Conservation (phyloP, 139 green algal species). For the Picochlorum sp. region DNA sequence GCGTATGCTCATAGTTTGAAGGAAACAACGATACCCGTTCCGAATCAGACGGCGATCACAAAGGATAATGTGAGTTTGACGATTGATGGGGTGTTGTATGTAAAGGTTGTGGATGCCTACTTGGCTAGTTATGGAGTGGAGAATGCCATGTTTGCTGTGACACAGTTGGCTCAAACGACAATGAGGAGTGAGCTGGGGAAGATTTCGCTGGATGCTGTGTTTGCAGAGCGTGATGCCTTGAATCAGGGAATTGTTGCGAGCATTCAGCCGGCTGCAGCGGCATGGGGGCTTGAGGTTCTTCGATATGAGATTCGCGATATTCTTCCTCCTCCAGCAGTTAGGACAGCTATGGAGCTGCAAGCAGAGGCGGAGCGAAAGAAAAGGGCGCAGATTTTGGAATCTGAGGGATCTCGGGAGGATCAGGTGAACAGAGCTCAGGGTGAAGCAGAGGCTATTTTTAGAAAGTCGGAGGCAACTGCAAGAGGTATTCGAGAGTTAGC, state of each 20-base stretch:
- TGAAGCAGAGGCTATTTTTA: constrained; percentile 60
- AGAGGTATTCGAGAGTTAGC: constrained; percentile 54
- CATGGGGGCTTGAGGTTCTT: constrained; percentile 90
- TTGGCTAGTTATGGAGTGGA: constrained; percentile 90
- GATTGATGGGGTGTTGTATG: constrained; percentile 96
- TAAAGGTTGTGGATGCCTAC: constrained; percentile 84
- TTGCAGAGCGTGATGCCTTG: constrained; percentile 87
- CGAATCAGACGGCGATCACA: constrained; percentile 90
- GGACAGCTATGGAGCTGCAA: constrained; percentile 88
- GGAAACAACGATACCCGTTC: constrained; percentile 77
- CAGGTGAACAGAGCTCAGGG: constrained; percentile 80
- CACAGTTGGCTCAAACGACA: constrained; percentile 92
- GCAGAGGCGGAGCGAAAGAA: constrained; percentile 94
- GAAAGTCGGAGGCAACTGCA: constrained; percentile 58
- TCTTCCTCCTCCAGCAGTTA: constrained; percentile 67
- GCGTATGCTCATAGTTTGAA: constrained; percentile 82
- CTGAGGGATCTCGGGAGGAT: constrained; percentile 67
- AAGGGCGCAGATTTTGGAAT: constrained; percentile 73
- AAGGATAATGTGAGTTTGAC: constrained; percentile 94
- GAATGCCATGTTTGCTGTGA: constrained; percentile 81
- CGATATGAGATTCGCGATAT: constrained; percentile 92
- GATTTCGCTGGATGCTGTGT: constrained; percentile 94
- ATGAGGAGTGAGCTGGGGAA: constrained; percentile 95
- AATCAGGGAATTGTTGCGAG: constrained; percentile 79
- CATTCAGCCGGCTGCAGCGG: constrained; percentile 53